phyloP scores from a whole-genome alignment of 208 protist genomes.

The Trypanosomatidae sp. region DNA sequence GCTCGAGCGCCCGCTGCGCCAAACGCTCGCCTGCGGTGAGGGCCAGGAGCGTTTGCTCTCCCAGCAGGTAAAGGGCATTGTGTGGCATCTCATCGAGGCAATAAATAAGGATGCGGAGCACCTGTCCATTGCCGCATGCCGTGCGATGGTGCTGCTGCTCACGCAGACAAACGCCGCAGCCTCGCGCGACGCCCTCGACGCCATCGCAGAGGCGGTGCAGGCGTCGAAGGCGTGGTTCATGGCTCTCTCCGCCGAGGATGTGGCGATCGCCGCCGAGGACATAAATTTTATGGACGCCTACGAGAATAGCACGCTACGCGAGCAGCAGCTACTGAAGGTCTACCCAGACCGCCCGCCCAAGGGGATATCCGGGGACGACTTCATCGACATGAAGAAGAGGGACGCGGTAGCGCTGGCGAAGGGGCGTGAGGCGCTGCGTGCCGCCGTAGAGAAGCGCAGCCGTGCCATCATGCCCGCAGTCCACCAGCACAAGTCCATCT shows the following conservation, averaged over 20 bases:
- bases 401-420: conserved; percentile 76
- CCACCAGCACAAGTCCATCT: conserved; percentile 49
- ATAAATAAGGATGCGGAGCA: conserved; percentile 34
- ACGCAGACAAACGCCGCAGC: conserved; percentile 28
- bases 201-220: conserved; percentile 38
- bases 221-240: conserved; percentile 55
- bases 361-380: conserved; percentile 84
- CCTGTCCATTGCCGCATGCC: conserved; percentile 61
- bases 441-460: conserved; percentile 59
- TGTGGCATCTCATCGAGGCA: conserved; percentile 36
- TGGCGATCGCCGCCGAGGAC: conserved; percentile 69
- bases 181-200: conserved; percentile 37
- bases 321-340: conserved; percentile 76
- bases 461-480: conserved; percentile 32
- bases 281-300: conserved; percentile 46
- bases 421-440: conserved; percentile 61
- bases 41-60: conserved; percentile 39
- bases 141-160: conserved; percentile 72
- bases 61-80: conserved; percentile 40
- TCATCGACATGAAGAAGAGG: conserved; percentile 73
- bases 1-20: conserved; percentile 28
- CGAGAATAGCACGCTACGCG: conserved; percentile 55
- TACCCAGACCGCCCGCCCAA: conserved; percentile 83
- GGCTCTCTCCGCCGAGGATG: conserved; percentile 59
- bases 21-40: conserved; percentile 17